Percentiles rank a stretch among this genome's conserved stretches.
Conservation (phyloP, 2,329 filamentous ascomycete genomes). For the Zopfia rhizophila region DNA sequence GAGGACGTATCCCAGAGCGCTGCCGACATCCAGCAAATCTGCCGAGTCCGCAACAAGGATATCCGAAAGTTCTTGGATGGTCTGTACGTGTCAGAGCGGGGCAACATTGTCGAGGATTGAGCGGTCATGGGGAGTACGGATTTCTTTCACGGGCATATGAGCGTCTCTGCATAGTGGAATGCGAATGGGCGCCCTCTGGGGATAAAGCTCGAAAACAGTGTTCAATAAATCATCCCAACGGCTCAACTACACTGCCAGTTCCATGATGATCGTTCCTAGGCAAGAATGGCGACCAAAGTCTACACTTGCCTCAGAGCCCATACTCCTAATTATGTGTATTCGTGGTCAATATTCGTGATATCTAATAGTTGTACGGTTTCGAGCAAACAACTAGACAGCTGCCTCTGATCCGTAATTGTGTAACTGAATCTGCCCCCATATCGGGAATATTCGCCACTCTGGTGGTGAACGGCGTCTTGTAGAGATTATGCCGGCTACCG, state of each 20-base stretch:
- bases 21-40: slow-evolving; percentile 99
- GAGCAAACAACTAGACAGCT: too few species aligned
- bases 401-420: too few species aligned
- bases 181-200: slow-evolving; percentile 51
- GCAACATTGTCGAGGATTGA: slow-evolving; percentile 83
- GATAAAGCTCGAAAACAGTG: slow-evolving; percentile 51
- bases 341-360: too few species aligned
- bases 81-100: slow-evolving; percentile 99
- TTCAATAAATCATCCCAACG: slow-evolving; percentile 50
- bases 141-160: slow-evolving; percentile 54
- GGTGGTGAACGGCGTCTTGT: too few species aligned
- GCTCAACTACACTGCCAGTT: slow-evolving; percentile 18
- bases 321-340: too few species aligned
- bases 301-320: too few species aligned
- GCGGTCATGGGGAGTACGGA: slow-evolving; percentile 44
- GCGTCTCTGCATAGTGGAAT: slow-evolving; percentile 52
- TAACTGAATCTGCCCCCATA: too few species aligned
- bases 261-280: too few species aligned
- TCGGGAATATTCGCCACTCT: too few species aligned
- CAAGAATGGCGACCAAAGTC: too few species aligned
- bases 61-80: slow-evolving; percentile 99
- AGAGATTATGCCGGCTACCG: too few species aligned
- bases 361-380: too few species aligned
- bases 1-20: slow-evolving; percentile 98
- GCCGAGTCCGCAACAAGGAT: slow-evolving; percentile 99